Percentiles rank a stretch among this genome's conserved stretches.
These are phyloP conservation scores for Verticillium alfalfae DNA, from an alignment of 2,329 filamentous ascomycete genomes.

Conservation along the genomic window DNA sequence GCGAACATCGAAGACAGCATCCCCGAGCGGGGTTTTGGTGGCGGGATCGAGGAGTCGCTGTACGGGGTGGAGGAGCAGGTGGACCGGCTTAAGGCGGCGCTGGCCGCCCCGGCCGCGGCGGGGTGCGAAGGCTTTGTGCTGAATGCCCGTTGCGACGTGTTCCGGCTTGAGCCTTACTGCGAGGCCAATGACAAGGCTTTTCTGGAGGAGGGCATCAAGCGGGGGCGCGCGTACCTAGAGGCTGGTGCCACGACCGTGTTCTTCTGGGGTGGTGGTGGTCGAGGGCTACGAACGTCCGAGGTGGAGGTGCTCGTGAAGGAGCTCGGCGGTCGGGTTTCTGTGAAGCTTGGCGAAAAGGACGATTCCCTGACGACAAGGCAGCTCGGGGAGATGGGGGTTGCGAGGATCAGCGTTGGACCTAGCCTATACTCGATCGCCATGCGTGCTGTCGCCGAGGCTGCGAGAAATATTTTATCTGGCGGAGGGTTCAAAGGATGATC, in stretches of 20 bases:
- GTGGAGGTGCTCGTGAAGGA: constrained; percentile 39
- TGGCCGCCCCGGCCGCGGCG: constrained; percentile 34
- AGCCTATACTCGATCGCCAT: constrained; percentile 35
- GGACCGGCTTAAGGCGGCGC: constrained; percentile 33
- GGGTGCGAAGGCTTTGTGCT: constrained; percentile 51
- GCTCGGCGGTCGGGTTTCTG: constrained; percentile 43
- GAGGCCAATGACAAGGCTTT: constrained; percentile 22
- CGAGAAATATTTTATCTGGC: constrained; percentile 21
- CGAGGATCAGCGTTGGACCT: constrained; percentile 50
- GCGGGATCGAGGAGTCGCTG: constrained; percentile 24
- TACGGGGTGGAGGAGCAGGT: constrained; percentile 38
- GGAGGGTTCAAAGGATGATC: constrained; percentile 5
- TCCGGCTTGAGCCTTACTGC: constrained; percentile 26
- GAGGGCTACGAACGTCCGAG: constrained; percentile 38
- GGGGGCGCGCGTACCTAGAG: constrained; percentile 51
- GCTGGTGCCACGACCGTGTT: constrained; percentile 56
- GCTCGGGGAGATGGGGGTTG: constrained; percentile 43
- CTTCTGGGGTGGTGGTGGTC: constrained; percentile 48
- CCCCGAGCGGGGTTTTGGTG: constrained; percentile 24
- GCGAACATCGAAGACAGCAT: constrained; percentile 54
- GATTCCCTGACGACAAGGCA: constrained; percentile 36
- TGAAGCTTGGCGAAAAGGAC: constrained; percentile 30
- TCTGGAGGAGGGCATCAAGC: constrained; percentile 41
- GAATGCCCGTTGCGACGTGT: constrained; percentile 53
- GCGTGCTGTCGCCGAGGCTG: constrained; percentile 26